Conservation (phyloP, 257 asterid genomes). For the Solanum paucissectum region DNA sequence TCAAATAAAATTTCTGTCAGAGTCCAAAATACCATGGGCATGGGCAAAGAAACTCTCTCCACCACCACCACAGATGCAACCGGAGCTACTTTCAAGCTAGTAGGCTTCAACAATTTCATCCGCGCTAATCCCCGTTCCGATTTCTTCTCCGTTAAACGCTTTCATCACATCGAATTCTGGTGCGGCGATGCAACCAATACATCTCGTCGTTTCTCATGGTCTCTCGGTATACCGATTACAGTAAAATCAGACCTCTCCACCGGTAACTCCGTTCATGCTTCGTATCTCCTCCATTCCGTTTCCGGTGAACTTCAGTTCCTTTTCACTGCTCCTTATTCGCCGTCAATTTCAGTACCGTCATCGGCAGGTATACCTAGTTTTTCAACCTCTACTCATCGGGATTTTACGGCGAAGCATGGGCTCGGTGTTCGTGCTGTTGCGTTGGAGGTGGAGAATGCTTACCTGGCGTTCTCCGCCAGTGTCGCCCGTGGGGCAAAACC, state of each 20-base stretch:
- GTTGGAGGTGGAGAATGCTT: slow-evolving; percentile 48
- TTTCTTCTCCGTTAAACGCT: slow-evolving; percentile 43
- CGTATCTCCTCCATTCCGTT: slow-evolving; percentile 73
- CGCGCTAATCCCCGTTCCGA: slow-evolving; percentile 63
- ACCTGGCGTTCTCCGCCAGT: slow-evolving; percentile 40
- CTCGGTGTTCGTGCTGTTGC: slow-evolving; percentile 81
- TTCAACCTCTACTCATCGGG: slow-evolving; percentile 26
- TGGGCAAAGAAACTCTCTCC: slow-evolving; percentile 20
- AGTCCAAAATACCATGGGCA: not conserved
- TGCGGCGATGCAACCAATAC: slow-evolving; percentile 83
- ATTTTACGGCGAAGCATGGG: slow-evolving; percentile 58
- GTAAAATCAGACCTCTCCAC: slow-evolving; percentile 91
- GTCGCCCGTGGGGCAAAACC: slow-evolving; percentile 66
- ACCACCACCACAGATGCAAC: slow-evolving; percentile 1
- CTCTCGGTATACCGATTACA: slow-evolving; percentile 67
- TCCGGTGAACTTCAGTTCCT: slow-evolving; percentile 56
- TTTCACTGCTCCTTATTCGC: slow-evolving; percentile 83
- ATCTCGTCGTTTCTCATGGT: slow-evolving; percentile 76
- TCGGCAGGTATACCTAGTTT: slow-evolving; percentile 62
- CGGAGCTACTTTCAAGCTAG: slow-evolving; percentile 28
- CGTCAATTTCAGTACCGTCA: slow-evolving; percentile 29
- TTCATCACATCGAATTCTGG: slow-evolving; percentile 91
- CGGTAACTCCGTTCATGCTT: slow-evolving; percentile 79
- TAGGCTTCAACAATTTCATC: slow-evolving; percentile 48
- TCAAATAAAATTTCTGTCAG: not conserved